Evolutionary conservation across 2,329 filamentous ascomycete genomes (phyloP), one percentile per base, ranked within the genome.

Genomic region (Leptographium radiaticola): DNA sequence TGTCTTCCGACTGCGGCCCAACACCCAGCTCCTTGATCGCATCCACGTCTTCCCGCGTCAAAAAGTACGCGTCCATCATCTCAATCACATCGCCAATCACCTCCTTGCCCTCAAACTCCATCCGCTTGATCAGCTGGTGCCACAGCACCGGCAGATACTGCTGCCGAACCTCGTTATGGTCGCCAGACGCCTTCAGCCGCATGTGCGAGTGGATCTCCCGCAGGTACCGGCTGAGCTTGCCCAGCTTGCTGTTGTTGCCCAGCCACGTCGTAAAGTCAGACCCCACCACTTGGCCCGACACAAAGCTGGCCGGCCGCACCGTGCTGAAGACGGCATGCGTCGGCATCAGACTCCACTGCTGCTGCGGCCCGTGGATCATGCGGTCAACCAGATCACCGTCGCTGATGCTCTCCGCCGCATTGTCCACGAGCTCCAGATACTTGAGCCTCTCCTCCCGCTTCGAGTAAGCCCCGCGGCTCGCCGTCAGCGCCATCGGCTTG

Each of bases 281-380:
- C 4, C 79, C 79, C 58, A 80, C 75, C 61, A 94, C 79, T 62
- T 85, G 84, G 43, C 93, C 93, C 51, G 88, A 80, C 12, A 93
- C 76, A 64, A 86, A 95, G 67, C 89, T 95, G 9, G 93, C 85
- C 6, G 93, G 93, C 31, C 87, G 78, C 30, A 98, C 91, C 53
- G 95, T 94, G 65, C 90, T 95, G 71, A 97, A 96, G 42, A 96
- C 78, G 31, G 90, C 93, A 68, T 98, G 93, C 1, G 88, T 86
- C 15, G 93, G 93, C 93, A 98, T 98, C 57, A 98, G 71, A 64
- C 87, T 93, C 93, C 93, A 98, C 58, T 98, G 93, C 66, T 98
- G 93, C 65, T 98, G 93, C 46, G 89, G 88, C 31, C 93, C 93
- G 67, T 98, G 93, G 56, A 98, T 98, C 91, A 98, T 96, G 52